phyloP scores from a whole-genome alignment of 768 basidiomycete species.

The Podaxis sp. region DNA sequence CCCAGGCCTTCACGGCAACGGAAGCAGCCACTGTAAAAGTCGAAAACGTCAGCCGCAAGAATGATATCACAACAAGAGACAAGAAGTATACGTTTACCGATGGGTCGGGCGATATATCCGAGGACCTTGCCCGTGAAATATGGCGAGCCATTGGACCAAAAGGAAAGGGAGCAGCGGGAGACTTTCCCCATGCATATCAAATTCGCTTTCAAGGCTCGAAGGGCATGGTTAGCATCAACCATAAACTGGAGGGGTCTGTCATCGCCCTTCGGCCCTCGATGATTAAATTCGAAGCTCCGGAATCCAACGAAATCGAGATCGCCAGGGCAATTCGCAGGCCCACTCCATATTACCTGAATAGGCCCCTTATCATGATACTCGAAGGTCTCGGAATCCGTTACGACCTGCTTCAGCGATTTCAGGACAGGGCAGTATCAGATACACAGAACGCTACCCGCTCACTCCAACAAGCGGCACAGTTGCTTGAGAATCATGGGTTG shows the following conservation, averaged over 20 bases:
- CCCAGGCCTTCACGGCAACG: constrained; percentile 74
- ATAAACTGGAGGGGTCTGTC: constrained; percentile 41
- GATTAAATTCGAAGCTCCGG: constrained; percentile 61
- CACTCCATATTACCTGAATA: constrained; percentile 53
- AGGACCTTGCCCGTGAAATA: constrained; percentile 51
- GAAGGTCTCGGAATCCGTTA: constrained; percentile 58
- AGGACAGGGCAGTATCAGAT: constrained; percentile 48
- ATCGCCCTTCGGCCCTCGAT: constrained; percentile 58
- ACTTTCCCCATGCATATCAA: constrained; percentile 52
- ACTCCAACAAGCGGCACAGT: constrained; percentile 40
- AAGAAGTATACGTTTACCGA: constrained; percentile 58
- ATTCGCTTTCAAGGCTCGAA: constrained; percentile 64
- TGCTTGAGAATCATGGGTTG: constrained; percentile 57
- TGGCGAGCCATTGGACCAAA: constrained; percentile 35
- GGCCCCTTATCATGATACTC: constrained; percentile 65
- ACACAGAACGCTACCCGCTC: constrained; percentile 42
- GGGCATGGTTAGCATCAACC: constrained; percentile 59
- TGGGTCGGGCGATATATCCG: constrained; percentile 65
- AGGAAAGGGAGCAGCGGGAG: constrained; percentile 22
- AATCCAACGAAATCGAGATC: constrained; percentile 54
- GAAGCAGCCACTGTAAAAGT: constrained; percentile 45
- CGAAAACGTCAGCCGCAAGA: constrained; percentile 40
- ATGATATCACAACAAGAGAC: constrained; percentile 32
- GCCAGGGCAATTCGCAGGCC: constrained; percentile 62
- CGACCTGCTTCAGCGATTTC: constrained; percentile 49